These are phyloP conservation scores for Rubroshorea leprosula DNA, from an alignment of 345 rosid species.

Conservation along the genomic window DNA sequence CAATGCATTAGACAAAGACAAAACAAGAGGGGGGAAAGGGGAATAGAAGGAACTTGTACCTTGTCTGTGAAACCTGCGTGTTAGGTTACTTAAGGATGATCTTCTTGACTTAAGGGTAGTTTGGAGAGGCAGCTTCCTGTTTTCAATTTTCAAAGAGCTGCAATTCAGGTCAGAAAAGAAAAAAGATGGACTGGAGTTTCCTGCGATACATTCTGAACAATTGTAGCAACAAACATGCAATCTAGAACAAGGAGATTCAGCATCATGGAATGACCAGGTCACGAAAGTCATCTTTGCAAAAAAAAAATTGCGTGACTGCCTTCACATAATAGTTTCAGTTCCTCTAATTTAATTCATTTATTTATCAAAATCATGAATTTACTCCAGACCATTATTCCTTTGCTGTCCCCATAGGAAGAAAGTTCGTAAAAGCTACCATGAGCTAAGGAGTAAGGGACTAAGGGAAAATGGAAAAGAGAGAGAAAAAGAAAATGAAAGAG, in stretches of 20 bases:
- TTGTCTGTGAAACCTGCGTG: slow-evolving; percentile 49
- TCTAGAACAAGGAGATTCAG: not conserved
- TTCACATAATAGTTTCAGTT: too few species aligned
- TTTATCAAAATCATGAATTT: too few species aligned
- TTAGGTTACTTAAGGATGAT: slow-evolving; percentile 51
- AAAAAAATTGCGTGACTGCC: too few species aligned
- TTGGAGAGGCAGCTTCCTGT: slow-evolving; percentile 35
- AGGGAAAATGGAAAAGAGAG: not conserved
- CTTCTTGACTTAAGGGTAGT: slow-evolving; percentile 40
- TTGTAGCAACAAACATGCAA: not conserved
- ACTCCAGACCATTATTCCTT: too few species aligned
- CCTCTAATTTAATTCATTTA: too few species aligned
- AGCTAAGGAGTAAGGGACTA: not conserved
- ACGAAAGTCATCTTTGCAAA: too few species aligned
- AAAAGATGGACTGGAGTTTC: not conserved
- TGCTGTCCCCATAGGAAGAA: too few species aligned
- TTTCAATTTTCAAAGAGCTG: not conserved
- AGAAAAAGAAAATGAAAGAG: slow-evolving; percentile 1
- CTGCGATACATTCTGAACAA: too few species aligned
- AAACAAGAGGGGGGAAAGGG: not conserved
- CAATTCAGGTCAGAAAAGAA: not conserved
- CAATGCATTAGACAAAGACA: too few species aligned
- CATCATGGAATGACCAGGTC: not conserved
- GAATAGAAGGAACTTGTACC: slow-evolving; percentile 23
- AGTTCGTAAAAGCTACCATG: not conserved